Evolutionary conservation across 805 yeast species (phyloP).

Genomic region (Nakazawaea molendinolei): DNA sequence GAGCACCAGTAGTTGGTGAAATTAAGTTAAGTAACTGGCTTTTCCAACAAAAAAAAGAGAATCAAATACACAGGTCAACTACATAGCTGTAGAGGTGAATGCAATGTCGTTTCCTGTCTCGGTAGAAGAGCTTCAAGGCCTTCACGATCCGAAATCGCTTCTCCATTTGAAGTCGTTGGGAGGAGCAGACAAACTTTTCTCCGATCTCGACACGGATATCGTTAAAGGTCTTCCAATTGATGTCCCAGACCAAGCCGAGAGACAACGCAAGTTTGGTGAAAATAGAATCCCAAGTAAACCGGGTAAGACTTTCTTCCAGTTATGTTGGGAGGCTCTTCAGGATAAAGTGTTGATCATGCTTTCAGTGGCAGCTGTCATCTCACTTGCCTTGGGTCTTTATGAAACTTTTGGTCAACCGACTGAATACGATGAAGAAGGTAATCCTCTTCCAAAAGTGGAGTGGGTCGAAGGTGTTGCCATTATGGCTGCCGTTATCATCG

Average conservation of each 20-base stretch:
- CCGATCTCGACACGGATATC: slow-evolving; percentile 29
- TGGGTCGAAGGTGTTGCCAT: slow-evolving; percentile 99
- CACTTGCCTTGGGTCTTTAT: slow-evolving; percentile 85
- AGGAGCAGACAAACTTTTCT: slow-evolving; percentile 31
- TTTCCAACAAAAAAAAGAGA: too few relatives aligned
- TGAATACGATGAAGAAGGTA: slow-evolving; percentile 72
- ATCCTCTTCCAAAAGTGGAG: slow-evolving; percentile 74
- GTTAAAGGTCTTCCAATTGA: slow-evolving; percentile 34
- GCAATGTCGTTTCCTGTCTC: slow-evolving; percentile 15
- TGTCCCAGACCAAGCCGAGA: slow-evolving; percentile 23
- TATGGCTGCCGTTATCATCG: slow-evolving; percentile 83
- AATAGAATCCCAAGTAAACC: slow-evolving; percentile 68
- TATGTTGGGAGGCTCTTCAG: slow-evolving; percentile 79
- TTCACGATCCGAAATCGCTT: slow-evolving; percentile 62
- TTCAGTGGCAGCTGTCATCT: slow-evolving; percentile 79
- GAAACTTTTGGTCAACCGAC: slow-evolving; percentile 85
- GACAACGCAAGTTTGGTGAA: slow-evolving; percentile 53
- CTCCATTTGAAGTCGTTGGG: slow-evolving; percentile 34
- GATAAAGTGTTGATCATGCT: slow-evolving; percentile 86
- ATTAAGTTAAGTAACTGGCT: too few relatives aligned
- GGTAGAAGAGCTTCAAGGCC: slow-evolving; percentile 31
- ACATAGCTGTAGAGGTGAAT: not conserved
- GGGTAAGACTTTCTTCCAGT: slow-evolving; percentile 57
- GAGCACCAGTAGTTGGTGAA: too few relatives aligned
- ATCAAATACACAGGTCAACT: too few relatives aligned